Conservation (phyloP, 208 protist genomes). For the Lotmaria passim region DNA sequence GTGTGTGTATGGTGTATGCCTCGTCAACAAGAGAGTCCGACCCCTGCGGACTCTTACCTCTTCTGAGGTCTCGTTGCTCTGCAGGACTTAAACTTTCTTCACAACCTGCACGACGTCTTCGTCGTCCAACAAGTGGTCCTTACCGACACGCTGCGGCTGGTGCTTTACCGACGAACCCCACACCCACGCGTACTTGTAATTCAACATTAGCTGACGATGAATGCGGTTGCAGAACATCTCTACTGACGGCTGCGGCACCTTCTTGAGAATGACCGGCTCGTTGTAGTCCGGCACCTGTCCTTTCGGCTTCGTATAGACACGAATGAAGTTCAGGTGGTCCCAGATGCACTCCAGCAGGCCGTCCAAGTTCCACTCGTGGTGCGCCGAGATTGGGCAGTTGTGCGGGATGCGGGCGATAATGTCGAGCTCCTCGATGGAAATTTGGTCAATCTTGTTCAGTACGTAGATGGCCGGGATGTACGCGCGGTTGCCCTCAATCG, state of each 20-base stretch:
- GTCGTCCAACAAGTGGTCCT: slow-evolving; percentile 97
- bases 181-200: slow-evolving; percentile 99
- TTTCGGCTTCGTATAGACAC: slow-evolving; percentile 98
- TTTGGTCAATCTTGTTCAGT: slow-evolving; percentile 99
- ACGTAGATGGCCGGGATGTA: slow-evolving; percentile 98
- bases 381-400: slow-evolving; percentile 96
- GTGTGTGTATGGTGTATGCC: too few species aligned
- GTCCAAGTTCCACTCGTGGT: slow-evolving; percentile 98
- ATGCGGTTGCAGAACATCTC: slow-evolving; percentile 98
- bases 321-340: slow-evolving; percentile 97
- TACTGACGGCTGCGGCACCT: slow-evolving; percentile 85
- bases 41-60: not conserved
- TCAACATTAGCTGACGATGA: slow-evolving; percentile 96
- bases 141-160: slow-evolving; percentile 96
- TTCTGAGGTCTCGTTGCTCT: too few species aligned
- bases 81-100: slow-evolving; percentile 96
- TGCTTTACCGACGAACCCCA: slow-evolving; percentile 99
- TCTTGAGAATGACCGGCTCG: slow-evolving; percentile 96
- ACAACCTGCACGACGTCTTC: slow-evolving; percentile 99
- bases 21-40: not conserved
- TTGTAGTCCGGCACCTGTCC: slow-evolving; percentile 98
- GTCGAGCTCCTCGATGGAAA: slow-evolving; percentile 97
- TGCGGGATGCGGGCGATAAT: slow-evolving; percentile 96
- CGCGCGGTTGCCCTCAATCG: slow-evolving; percentile 96
- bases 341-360: slow-evolving; percentile 98